phyloP scores from a whole-genome alignment of 2,329 filamentous ascomycete genomes.

The Mycosphaerella sp. region DNA sequence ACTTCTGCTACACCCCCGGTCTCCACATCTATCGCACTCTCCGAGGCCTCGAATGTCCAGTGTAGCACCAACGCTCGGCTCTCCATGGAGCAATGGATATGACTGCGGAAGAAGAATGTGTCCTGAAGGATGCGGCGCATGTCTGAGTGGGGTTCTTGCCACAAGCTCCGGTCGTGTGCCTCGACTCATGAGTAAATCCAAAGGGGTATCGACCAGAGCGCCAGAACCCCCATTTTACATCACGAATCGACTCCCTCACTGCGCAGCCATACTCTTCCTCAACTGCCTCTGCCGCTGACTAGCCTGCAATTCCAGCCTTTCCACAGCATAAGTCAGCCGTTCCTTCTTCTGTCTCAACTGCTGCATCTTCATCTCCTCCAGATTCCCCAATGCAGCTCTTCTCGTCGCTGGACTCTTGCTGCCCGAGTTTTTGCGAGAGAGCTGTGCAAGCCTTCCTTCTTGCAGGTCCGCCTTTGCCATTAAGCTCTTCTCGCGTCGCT shows the following conservation, averaged over 20 bases:
- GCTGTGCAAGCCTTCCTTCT: conserved; percentile 57
- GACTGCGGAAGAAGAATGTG: too few relatives aligned
- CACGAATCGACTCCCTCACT: conserved; percentile 6
- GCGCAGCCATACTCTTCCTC: conserved; percentile 63
- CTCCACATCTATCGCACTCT: too few relatives aligned
- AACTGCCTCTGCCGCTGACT: conserved; percentile 66
- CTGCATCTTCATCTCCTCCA: conserved; percentile 54
- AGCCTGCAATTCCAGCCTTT: conserved; percentile 79
- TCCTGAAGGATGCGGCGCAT: too few relatives aligned
- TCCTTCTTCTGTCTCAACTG: conserved; percentile 76
- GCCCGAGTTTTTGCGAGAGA: conserved; percentile 18
- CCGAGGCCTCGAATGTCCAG: too few relatives aligned
- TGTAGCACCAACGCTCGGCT: too few relatives aligned
- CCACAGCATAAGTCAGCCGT: conserved; percentile 76
- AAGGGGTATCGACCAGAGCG: too few relatives aligned
- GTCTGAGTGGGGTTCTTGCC: too few relatives aligned
- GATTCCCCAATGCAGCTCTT: conserved; percentile 35
- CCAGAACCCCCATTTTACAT: too few relatives aligned
- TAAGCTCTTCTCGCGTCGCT: conserved; percentile 73
- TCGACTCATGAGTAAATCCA: too few relatives aligned
- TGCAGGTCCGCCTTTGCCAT: conserved; percentile 79
- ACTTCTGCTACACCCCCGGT: too few relatives aligned
- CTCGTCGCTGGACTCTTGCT: conserved; percentile 25
- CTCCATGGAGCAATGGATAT: too few relatives aligned
- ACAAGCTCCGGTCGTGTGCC: too few relatives aligned